Conservation (phyloP, 129 eudicot genomes). For the Helichrysum umbraculigerum region DNA sequence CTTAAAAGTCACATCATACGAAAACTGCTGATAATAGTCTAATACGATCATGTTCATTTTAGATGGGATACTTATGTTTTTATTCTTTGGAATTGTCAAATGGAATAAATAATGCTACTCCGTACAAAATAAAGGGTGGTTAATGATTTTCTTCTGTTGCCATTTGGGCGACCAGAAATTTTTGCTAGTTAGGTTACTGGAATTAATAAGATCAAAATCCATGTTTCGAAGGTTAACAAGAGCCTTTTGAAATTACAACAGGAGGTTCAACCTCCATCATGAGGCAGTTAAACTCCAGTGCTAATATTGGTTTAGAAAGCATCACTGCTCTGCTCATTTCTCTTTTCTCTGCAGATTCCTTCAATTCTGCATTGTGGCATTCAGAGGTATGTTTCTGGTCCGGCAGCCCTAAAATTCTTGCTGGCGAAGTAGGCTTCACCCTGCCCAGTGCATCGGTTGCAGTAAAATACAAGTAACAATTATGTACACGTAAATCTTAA, state of each 20-base stretch:
- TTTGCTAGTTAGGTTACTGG: background rate
- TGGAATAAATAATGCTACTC: constrained; percentile 9
- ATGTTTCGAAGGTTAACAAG: background rate
- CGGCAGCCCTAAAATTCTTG: constrained; percentile 44
- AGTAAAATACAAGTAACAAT: background rate
- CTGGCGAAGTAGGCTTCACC: constrained; percentile 61
- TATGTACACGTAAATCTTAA: background rate
- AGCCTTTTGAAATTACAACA: constrained; percentile 34
- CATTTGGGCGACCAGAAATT: background rate
- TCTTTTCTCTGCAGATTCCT: constrained; percentile 36
- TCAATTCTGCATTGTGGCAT: constrained; percentile 7
- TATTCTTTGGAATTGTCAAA: background rate
- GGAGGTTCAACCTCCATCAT: constrained; percentile 84
- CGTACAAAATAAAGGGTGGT: background rate
- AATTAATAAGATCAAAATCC: constrained; percentile 11
- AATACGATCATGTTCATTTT: background rate
- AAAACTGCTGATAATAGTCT: background rate
- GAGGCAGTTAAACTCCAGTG: constrained; percentile 68
- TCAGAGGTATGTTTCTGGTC: constrained; percentile 28
- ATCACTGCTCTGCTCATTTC: constrained; percentile 57
- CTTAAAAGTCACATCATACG: background rate
- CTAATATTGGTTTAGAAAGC: constrained; percentile 85
- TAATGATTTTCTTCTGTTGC: background rate
- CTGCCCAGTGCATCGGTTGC: constrained; percentile 31
- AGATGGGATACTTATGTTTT: background rate